Base-by-base conservation (phyloP, 1,139 yeast genomes). In the Arxiozyma slooffiae region DNA sequence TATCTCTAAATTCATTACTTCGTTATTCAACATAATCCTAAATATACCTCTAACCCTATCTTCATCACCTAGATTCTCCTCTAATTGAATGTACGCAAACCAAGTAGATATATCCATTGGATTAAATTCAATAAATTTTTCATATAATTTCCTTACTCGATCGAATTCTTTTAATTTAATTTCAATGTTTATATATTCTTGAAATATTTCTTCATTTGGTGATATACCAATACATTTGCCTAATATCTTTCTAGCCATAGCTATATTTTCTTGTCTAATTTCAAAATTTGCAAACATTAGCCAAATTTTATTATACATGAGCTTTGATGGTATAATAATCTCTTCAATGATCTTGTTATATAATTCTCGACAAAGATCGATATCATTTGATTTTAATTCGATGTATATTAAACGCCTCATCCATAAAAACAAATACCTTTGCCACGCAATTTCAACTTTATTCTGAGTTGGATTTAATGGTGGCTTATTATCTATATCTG, bases 291-390 rank as follows among this genome's bases (percentile, higher is more conserved):
- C 82, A 65, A 68, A 82, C 53, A 75, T 67, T 4, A 80, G 74
- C 97, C 97, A 90, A 2, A 85, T 61, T 55, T 85, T 85, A 6
- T 82, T 81, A 62, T 86, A 85, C 0, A 87, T 78, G 57, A 87
- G 81, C 2, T 58, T 51, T 48, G 73, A 69, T 55, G 81, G 81
- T 0, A 94, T 88, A 4, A 85, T 71, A 0, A 72, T 51, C 23
- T 58, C 55, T 22, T 71, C 68, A 1, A 82, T 50, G 40, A 82
- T 67, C 36, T 70, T 67, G 44, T 72, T 67, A 76, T 82, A 89
- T 1, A 79, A 60, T 1, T 61, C 61, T 46, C 89, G 68, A 0
- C 87, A 76, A 1, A 66, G 61, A 0, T 71, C 78, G 2, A 71
- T 56, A 52, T 81, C 74, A 4, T 70, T 66, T 14, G 63, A 58